Base-by-base conservation (phyloP, 345 rosid species). In the Eutrema japonicum region DNA sequence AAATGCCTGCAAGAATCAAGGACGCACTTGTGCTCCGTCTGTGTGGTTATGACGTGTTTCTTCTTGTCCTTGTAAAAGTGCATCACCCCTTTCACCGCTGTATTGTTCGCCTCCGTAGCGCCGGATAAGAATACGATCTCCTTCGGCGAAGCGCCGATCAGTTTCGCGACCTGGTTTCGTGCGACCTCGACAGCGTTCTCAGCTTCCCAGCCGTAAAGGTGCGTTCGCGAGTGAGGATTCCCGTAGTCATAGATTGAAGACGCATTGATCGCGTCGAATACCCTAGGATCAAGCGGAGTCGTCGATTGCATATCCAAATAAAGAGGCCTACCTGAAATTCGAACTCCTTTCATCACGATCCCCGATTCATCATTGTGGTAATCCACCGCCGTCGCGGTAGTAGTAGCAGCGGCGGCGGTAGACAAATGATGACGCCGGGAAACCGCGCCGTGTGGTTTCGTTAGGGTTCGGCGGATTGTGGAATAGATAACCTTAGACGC, bases 11-110 rank as follows among this genome's bases (percentile, higher is more conserved):
- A 92, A 2, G 98, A 95, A 67, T 95, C 98, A 60, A 92, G 81
- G 1, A 95, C 99, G 66, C 96, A 95, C 73, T 95, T 92, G 79
- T 95, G 99, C 85, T 95, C 99, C 7, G 99, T 95, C 77, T 92
- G 97, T 4, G 97, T 92, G 1, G 99, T 92, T 64, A 95, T 81
- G 7, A 92, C 96, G 52, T 95, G 97, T 29, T 85, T 87, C 81
- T 87, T 95, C 89, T 85, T 91, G 35, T 94, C 97, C 78, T 77
- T 86, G 73, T 92, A 92, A 67, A 95, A 95, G 67, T 88, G 93
- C 99, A 95, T 87, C 27, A 86, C 92, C n/a, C 97, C 97, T 79
- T 95, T 95, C 61, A 90, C 61, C 36, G 96, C 91, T 12, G 88
- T 84, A 46, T 95, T 95, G 47, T 95, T 95, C 27, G 91, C 91